Evolutionary conservation across 441 rosid species (phyloP), one percentile per base, ranked within the genome.

Genomic region (Jatropha podagrica): DNA sequence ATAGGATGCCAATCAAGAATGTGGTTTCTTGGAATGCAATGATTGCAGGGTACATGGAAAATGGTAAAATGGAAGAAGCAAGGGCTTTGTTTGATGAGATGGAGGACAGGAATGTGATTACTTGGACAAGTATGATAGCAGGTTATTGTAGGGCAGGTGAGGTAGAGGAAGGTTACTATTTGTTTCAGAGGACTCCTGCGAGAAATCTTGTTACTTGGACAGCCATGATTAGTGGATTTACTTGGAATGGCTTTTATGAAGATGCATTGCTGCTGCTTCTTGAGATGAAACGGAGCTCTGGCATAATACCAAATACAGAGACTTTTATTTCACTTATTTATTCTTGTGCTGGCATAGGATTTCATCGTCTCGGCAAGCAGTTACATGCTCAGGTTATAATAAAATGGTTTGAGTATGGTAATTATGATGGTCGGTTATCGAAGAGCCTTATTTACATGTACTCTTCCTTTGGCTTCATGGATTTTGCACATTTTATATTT

Each of bases 131-230:
- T 27, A 87, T 89, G 90, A 84, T 90, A 0, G 78, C 83, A 32
- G 93, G 96, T 66, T 90, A 88, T 84, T 89, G 95, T 61, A 76
- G 92, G 55, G 69, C 55, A 23, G 88, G 96, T 23, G 80, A 88
- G 77, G 90, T 94, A 61, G 65, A 79, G 37, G 88, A 89, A 74
- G 97, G 86, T 56, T 88, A 86, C 71, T 65, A 65, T 77, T 80
- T 91, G 56, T 91, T 94, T 77, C 68, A 68, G 68, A 86, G 81
- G 72, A 94, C 83, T 86, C 94, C 96, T 0, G 89, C 78, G 79
- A 90, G 84, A 85, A 92, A 92, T 78, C 74, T 92, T 27, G 91
- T 92, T 77, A 92, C 93, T 65, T 92, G 96, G 96, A 91, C 94
- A 0, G 93, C 97, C 64, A 91, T 94, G 92, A 88, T 94, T 17